Base-by-base conservation (phyloP, 192 early-diverging fungal genomes). In the Allomyces macrogynus region DNA sequence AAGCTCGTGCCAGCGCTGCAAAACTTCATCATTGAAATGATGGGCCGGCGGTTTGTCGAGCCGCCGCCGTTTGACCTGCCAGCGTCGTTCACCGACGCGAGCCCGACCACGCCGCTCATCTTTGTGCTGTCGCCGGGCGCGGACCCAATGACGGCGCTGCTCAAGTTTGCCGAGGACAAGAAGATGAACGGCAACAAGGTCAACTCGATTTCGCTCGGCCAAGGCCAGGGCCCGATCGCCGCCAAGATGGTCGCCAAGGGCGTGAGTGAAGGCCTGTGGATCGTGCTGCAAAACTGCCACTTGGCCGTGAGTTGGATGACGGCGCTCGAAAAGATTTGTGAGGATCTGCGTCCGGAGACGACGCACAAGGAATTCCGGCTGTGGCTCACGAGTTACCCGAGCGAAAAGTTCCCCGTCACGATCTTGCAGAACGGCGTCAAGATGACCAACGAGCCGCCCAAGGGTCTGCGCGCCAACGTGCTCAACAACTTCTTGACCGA, bases 381-480 rank as follows among this genome's bases (percentile, higher is more conserved):
- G 57, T 84, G 81, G 82, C 67, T 84, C 1, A 83, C 81, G 18
- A 75, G 73, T 22, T 83, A 83, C 65, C 81, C 81, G 24, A 77
- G 73, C 60, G 69, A 76, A 27, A 80, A 81, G 43, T 83, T 83
- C 65, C 81, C 81, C 7, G 71, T 73, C 7, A 74, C 80, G 20
- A 76, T 83, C 61, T 65, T 83, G 61, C 81, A 83, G 65, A 76
- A 70, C 23, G 74, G 77, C 23, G 79, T 83, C 22, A 83, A 83
- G 57, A 83, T 83, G 81, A 83, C 81, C 11, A 83, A 83, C 64
- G 81, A 83, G 68, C 80, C 81, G 4, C 81, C 81, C 4, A 83
- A 83, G 67, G 81, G 81, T 10, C 62, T 83, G 23, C 73, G 74
- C 61, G 81, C 81, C 9, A 83, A 83, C 66, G 42, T 83, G 4